These are phyloP conservation scores for Lasiodiplodia theobromae DNA, from an alignment of 2,329 filamentous ascomycete species.

Conservation along the genomic window DNA sequence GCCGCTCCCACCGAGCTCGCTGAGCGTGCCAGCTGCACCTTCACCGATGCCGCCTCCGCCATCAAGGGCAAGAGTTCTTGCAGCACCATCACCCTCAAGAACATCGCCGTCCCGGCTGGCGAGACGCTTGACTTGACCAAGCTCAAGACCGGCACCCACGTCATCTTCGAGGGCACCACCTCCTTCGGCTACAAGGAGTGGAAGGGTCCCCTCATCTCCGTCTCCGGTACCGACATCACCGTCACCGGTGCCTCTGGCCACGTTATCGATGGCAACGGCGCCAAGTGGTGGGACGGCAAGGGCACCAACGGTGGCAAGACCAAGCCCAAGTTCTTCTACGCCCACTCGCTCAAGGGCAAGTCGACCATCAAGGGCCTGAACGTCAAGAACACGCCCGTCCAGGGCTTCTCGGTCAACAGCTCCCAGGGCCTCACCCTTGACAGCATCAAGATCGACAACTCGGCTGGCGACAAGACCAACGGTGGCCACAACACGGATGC, in stretches of 20 bases:
- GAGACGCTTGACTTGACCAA: constrained; percentile 64
- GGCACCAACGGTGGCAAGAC: constrained; percentile 54
- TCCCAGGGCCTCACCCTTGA: constrained; percentile 51
- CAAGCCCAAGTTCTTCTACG: constrained; percentile 36
- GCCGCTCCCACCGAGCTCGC: constrained; percentile 25
- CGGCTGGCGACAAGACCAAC: constrained; percentile 48
- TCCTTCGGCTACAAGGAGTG: constrained; percentile 50
- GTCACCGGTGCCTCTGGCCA: constrained; percentile 48
- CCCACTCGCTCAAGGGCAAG: constrained; percentile 36
- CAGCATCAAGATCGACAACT: constrained; percentile 61
- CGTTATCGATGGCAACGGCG: constrained; percentile 50
- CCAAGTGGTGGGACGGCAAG: constrained; percentile 54
- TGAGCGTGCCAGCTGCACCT: constrained; percentile 29
- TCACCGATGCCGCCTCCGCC: constrained; percentile 32
- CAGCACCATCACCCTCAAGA: constrained; percentile 29
- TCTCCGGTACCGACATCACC: constrained; percentile 50
- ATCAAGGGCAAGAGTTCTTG: constrained; percentile 29
- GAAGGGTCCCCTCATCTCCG: constrained; percentile 48
- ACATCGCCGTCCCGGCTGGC: constrained; percentile 29
- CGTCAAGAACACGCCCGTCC: constrained; percentile 63
- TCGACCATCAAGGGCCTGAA: constrained; percentile 53
- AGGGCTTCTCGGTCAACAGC: constrained; percentile 53
- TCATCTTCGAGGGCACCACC: constrained; percentile 31
- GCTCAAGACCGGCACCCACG: constrained; percentile 50
- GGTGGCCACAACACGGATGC: constrained; percentile 56